A percentile compares a stretch with the other conserved stretches of the same genome.
Evolutionary conservation across 208 protist genomes (phyloP).

Genomic region (Acanthamoeba triangularis): DNA sequence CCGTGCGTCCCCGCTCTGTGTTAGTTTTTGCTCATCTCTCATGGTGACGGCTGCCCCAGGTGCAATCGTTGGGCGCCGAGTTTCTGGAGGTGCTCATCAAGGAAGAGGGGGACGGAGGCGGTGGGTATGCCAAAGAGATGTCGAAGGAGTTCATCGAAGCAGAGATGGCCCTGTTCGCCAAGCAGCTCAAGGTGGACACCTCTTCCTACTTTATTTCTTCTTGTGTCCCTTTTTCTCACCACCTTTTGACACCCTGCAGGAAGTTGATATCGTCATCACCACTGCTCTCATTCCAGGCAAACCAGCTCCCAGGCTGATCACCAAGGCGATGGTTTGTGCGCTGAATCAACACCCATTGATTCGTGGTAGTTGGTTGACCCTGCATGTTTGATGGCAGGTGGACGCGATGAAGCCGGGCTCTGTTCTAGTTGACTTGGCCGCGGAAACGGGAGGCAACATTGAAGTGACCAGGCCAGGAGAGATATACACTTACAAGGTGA

Average conservation of each 20-base stretch:
- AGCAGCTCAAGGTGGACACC: constrained; percentile 86
- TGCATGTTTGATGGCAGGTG: constrained; percentile 6
- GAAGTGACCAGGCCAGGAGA: constrained; percentile 93
- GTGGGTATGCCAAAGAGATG: constrained; percentile 96
- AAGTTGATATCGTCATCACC: constrained; percentile 97
- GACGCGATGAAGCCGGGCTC: constrained; percentile 93
- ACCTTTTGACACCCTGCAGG: constrained; percentile 7
- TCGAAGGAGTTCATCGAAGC: constrained; percentile 93
- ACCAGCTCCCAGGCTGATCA: constrained; percentile 93
- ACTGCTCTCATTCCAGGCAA: constrained; percentile 95
- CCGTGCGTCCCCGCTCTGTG: background rate
- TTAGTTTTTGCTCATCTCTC: background rate
- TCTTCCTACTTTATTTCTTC: background rate
- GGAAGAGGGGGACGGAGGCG: constrained; percentile 91
- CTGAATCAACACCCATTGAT: background rate
- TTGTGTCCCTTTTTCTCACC: background rate
- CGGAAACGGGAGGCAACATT: constrained; percentile 94
- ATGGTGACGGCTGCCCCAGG: background rate
- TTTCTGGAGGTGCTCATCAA: constrained; percentile 93
- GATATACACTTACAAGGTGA: constrained; percentile 66
- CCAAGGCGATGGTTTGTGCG: constrained; percentile 91
- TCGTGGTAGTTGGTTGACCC: background rate
- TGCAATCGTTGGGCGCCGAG: constrained; percentile 93
- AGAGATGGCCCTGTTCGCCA: constrained; percentile 92
- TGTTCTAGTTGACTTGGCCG: constrained; percentile 96